Evolutionary conservation across 1,139 yeast species (phyloP), one percentile per base, ranked within the genome.

Genomic region (Yamadazyma atlantica): DNA sequence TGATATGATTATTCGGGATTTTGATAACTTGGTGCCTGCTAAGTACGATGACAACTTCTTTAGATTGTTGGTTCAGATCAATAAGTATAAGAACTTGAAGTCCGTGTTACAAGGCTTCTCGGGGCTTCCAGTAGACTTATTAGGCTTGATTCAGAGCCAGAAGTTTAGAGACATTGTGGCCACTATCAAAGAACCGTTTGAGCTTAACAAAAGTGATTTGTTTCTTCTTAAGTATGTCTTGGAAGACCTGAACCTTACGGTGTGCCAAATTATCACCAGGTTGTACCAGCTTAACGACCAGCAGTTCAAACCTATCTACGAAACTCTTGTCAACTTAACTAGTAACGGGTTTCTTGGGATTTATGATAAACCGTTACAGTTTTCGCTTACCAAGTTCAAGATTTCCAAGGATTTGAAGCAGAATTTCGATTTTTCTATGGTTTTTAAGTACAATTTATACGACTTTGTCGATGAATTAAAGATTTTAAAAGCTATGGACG

Each of bases 51-150:
- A 38, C 9, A 39, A 40, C 13, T 60, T 55, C 38, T 58, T 60
- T 37, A 45, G 46, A 24, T 42, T 55, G 13, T 51, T 57, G 15
- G 53, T 64, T 35, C 61, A 59, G 33, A 50, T 55, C 14, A 55
- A 56, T 40, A 50, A 64, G 24, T 62, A 62, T 43, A 53, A 50
- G 36, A 46, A 47, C 12, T 52, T 64, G 43, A 52, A 49, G 33
- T 29, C 33, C 4, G 49, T 60, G 19, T 49, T 64, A 9, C 3
- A 16, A 12, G 8, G 21, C 9, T 17, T 30, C 9, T 24, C 35
- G 8, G 34, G 32, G 11, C 15, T 48, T 1, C 49, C 55, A 18
- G 44, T 52, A 2, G 48, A 48, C 22, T 39, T 54, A 28, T 31
- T 22, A 23, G 22, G 16, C 10, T 36, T 49, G 14, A 28, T 42